Percentiles rank a stretch among this genome's conserved stretches.
Evolutionary conservation across 2,329 filamentous ascomycete species (phyloP).

Genomic region (Pseudocercospora cruenta): DNA sequence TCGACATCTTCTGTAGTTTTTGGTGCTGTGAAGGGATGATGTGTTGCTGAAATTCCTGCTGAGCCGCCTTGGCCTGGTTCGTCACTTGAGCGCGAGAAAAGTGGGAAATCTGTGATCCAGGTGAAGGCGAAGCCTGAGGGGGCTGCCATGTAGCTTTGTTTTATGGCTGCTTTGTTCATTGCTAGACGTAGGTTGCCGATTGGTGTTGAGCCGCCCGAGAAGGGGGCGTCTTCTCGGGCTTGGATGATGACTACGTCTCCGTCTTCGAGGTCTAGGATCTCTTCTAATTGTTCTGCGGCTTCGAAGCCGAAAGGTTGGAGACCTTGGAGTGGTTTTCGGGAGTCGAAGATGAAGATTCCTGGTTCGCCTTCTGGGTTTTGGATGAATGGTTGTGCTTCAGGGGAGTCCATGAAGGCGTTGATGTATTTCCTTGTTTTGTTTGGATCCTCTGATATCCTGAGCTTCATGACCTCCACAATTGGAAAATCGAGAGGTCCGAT

Average conservation of each 20-base stretch:
- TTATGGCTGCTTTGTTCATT: constrained; percentile 70
- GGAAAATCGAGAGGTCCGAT: constrained; percentile 71
- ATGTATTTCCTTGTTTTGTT: constrained; percentile 65
- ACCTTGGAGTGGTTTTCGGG: constrained; percentile 72
- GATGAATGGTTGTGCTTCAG: constrained; percentile 61
- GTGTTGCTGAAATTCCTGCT: constrained; percentile 81
- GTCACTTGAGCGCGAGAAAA: constrained; percentile 76
- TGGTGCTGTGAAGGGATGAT: constrained; percentile 95
- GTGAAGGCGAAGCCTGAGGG: constrained; percentile 66
- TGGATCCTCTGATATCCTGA: constrained; percentile 61
- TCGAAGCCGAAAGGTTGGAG: constrained; percentile 78
- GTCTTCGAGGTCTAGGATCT: constrained; percentile 59
- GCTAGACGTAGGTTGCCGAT: constrained; percentile 74
- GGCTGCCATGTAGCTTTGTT: constrained; percentile 59
- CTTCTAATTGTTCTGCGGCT: constrained; percentile 62
- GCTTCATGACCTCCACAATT: constrained; percentile 73
- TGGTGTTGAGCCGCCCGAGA: constrained; percentile 71
- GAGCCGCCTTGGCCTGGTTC: constrained; percentile 79
- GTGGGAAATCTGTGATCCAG: constrained; percentile 89
- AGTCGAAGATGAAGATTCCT: constrained; percentile 75
- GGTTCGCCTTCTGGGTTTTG: constrained; percentile 77
- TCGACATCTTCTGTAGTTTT: constrained; percentile 72
- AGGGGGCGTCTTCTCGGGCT: constrained; percentile 68
- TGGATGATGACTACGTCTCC: constrained; percentile 84
- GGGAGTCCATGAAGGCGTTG: constrained; percentile 69